Evolutionary conservation across 371 early-diverging fungal species (phyloP), one percentile per base, ranked within the genome.

Genomic region (Rhizomucor pusillus): DNA sequence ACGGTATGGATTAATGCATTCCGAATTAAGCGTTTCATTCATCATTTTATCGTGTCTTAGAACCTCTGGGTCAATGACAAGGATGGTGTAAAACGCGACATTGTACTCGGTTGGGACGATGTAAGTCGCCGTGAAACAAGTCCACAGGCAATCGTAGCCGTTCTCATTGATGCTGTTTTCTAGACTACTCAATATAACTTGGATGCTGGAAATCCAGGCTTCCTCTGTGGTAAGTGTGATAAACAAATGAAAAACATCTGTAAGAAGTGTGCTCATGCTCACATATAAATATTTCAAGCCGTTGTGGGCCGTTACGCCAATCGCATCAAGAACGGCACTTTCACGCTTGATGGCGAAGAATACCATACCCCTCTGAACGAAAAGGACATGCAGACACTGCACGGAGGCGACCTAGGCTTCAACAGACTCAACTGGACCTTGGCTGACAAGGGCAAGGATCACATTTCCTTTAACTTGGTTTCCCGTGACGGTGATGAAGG

Each of bases 221-320:
- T 61, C 39, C 37, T 54, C 4, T 40, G 48, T 7, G 29, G 29
- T 29, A 29, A 29, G 29, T 29, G 7, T 7, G 29, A 29, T 29
- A 29, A 5, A 29, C 7, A 29, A 5, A 29, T 29, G n/a, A n/a
- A n/a, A n/a, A n/a, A 29, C 7, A 29, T 29, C 3, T 29, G 7
- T 29, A 29, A 5, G 7, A 5, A 29, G 3, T 7, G 29, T 3
- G 29, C 29, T 29, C 29, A 29, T 29, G 29, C 3, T 29, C 3
- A 29, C 3, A 29, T 29, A 29, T 29, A 7, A 29, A 29, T 29
- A 29, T 5, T 3, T 3, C 29, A 29, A 53, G 62, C 55, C 23
- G 57, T 62, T 18, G 62, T 62, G 3, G 62, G 62, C 34, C 56
- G 57, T 24, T 62, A 62, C 25, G 62, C 62, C 37, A 62, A 62